Percentiles rank a stretch among this genome's conserved stretches.
Evolutionary conservation across 2,329 filamentous ascomycete species (phyloP).

Genomic region (Calonectria pseudoturangicola): DNA sequence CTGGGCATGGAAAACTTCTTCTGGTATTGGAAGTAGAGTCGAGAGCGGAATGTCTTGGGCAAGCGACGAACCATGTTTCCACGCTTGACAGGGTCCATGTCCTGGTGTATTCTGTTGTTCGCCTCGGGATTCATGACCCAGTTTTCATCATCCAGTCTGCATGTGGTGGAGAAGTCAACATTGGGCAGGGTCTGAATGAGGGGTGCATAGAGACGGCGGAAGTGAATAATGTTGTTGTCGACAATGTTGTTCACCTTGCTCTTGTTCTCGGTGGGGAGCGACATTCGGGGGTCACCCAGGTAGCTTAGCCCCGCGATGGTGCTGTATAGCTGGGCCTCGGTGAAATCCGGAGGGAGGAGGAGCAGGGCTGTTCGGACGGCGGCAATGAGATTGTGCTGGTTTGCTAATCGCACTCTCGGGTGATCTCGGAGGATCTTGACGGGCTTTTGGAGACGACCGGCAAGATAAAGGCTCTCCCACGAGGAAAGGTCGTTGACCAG

Average conservation of each 20-base stretch:
- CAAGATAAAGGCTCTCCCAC: constrained; percentile 97
- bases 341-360: constrained; percentile 88
- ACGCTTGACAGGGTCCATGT: constrained; percentile 93
- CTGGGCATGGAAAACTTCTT: constrained; percentile 90
- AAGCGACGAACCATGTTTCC: constrained; percentile 97
- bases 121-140: constrained; percentile 67
- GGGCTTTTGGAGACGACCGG: constrained; percentile 95
- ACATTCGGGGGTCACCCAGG: constrained; percentile 97
- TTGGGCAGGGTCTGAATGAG: constrained; percentile 94
- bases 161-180: constrained; percentile 81
- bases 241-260: constrained; percentile 97
- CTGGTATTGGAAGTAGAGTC: constrained; percentile 96
- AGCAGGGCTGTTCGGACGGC: constrained; percentile 93
- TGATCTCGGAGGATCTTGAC: constrained; percentile 98
- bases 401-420: constrained; percentile 91
- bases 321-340: constrained; percentile 89
- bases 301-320: constrained; percentile 96
- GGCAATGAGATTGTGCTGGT: constrained; percentile 95
- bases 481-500: constrained; percentile 89
- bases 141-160: constrained; percentile 61
- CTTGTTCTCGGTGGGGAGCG: constrained; percentile 90
- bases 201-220: constrained; percentile 92
- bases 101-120: constrained; percentile 84
- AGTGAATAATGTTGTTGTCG: constrained; percentile 91
- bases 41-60: constrained; percentile 89